Evolutionary conservation across 352 stramenopile genomes (phyloP).

Genomic region (Pythium dissimile): DNA sequence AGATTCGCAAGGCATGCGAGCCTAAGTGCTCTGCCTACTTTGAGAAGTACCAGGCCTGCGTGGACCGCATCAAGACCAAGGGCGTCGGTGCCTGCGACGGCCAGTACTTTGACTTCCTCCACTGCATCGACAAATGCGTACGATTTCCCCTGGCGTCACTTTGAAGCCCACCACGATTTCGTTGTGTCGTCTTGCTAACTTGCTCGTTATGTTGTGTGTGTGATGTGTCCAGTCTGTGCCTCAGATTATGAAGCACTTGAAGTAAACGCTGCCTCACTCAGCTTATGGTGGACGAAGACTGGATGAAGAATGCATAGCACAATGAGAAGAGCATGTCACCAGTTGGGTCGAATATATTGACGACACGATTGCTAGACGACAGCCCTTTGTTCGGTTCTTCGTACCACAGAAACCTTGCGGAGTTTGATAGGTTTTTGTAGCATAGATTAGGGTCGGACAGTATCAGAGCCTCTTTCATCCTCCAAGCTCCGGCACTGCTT

Average conservation of each 20-base stretch:
- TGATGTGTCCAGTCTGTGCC: slow-evolving; percentile 66
- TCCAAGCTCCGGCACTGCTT: too few species aligned
- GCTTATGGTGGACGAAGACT: slow-evolving; percentile 12
- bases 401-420: too few species aligned
- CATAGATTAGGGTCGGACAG: too few species aligned
- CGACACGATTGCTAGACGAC: slow-evolving; percentile 8
- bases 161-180: neutral
- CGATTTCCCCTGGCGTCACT: slow-evolving; percentile 13
- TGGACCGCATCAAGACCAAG: slow-evolving; percentile 89
- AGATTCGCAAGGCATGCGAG: slow-evolving; percentile 91
- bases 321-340: neutral
- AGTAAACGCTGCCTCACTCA: slow-evolving; percentile 50
- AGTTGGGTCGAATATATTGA: slow-evolving; percentile 23
- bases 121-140: slow-evolving; percentile 96
- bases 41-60: slow-evolving; percentile 90
- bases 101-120: slow-evolving; percentile 95
- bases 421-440: too few species aligned
- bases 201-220: slow-evolving; percentile 12
- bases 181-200: neutral
- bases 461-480: too few species aligned
- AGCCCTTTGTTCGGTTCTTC: neutral
- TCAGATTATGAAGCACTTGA: slow-evolving; percentile 94
- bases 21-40: slow-evolving; percentile 87
- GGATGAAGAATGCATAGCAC: slow-evolving; percentile 4
- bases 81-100: slow-evolving; percentile 91